These are phyloP conservation scores for Strobilomyces dryophilus DNA, from an alignment of 768 basidiomycete genomes.

Conservation along the genomic window DNA sequence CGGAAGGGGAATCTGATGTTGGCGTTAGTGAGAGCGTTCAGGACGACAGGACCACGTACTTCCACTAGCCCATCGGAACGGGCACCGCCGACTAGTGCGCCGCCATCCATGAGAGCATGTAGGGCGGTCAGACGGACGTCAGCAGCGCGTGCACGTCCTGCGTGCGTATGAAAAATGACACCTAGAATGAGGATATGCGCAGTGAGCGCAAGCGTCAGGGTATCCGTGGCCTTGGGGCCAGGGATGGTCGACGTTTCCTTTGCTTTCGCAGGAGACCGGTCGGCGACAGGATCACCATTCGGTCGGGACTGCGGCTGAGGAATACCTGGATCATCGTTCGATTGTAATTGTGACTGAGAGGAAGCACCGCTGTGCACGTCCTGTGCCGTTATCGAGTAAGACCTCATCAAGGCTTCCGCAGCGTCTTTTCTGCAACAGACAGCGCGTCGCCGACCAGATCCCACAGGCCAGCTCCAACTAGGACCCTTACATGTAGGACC, in stretches of 20 bases:
- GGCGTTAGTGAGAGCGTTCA: neutral
- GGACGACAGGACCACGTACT: conserved; percentile 28
- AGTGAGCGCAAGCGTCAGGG: conserved; percentile 38
- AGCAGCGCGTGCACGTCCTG: conserved; percentile 45
- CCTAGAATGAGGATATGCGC: conserved; percentile 62
- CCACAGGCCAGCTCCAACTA: conserved; percentile 56
- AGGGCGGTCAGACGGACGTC: conserved; percentile 50
- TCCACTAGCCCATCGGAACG: conserved; percentile 38
- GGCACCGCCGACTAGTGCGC: conserved; percentile 36
- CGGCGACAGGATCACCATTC: neutral
- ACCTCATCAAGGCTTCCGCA: conserved; percentile 21
- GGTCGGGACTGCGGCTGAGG: neutral
- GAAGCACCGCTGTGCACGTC: conserved; percentile 24
- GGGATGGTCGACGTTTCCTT: neutral
- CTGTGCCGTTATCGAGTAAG: conserved; percentile 27
- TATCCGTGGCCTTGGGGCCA: conserved; percentile 23
- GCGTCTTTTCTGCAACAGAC: conserved; percentile 39
- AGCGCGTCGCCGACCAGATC: conserved; percentile 46
- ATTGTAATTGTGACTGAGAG: conserved; percentile 14
- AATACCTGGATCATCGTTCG: neutral
- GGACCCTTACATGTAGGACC: conserved; percentile 54
- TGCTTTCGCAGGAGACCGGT: conserved; percentile 1
- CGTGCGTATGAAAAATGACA: conserved; percentile 59
- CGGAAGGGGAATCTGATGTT: conserved; percentile 28
- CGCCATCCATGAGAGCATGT: conserved; percentile 65